Base-by-base conservation (phyloP, 2,329 filamentous ascomycete species). In the Fusarium buxicola region DNA sequence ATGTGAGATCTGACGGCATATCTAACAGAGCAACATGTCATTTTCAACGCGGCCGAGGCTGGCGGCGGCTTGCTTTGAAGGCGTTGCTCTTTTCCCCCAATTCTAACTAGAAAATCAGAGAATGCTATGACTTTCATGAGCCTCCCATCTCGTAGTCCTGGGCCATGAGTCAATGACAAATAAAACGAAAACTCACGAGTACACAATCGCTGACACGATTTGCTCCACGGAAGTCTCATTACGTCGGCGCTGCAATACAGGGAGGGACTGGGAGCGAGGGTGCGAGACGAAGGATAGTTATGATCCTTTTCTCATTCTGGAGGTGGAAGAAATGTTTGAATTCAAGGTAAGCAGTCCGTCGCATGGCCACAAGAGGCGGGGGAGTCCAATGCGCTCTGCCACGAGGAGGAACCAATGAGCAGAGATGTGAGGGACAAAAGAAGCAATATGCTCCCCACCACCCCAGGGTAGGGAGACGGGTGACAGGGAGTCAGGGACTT, bases 371-470 rank as follows among this genome's bases (percentile, higher is more conserved):
- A 30, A 31, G 46, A 65, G 36, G 63, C 46, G 63, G 57, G 55
- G 60, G 40, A 32, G 31, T 13, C 49, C 57, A 51, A 54, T 65
- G 61, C 56, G 49, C 41, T 47, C 39, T 56, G 50, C 60, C 60
- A 51, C 21, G 1, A 11, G 25, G 5, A 18, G 18, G 49, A 35
- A 18, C 70, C 70, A 72, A 72, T 72, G 49, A 48, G 43, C 47
- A 54, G 31, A 47, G 57, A 28, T 40, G 24, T 16, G 24, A 38
- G 15, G 41, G 55, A 63, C 69, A 53, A 72, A 72, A 72, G 69
- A 72, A 72, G 70, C 67, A 72, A 72, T 69, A 54, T 59, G 50
- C 31, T 47, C 32, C 57, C 65, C 69, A 55, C 70, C 53, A 21
- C 47, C 28, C 55, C 36, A 54, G 55, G 50, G 52, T 45, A 38